Base-by-base conservation (phyloP, 2,329 filamentous ascomycete species). In the Coleophoma cylindrospora region DNA sequence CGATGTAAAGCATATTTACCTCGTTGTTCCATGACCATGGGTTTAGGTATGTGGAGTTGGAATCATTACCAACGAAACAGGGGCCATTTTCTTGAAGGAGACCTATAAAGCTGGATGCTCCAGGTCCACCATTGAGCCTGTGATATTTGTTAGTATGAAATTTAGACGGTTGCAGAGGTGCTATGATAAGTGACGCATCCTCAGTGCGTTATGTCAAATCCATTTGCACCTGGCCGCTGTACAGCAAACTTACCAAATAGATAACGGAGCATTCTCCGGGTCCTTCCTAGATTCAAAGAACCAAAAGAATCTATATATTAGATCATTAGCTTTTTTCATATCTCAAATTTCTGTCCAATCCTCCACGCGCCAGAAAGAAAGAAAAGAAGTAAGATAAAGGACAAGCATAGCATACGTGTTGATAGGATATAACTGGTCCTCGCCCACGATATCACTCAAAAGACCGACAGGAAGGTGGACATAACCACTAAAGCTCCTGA, bases 21-120 rank as follows among this genome's bases (percentile, higher is more conserved):
- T 69, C 70, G 38, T 71, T 72, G 60, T 86, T 80, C 81, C 81
- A 86, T 12, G 79, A 78, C 76, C 79, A 85, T 44, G 79, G 78
- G 34, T 67, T 68, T 43, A 74, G 57, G 47, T 72, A 54, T 40
- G 73, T 67, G 51, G 68, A 66, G 57, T 78, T 67, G 34, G 78
- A 62, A 41, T 76, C 61, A 56, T 45, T 32, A 10, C 43, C 36
- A 3, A 54, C 40, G 22, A 51, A 49, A 15, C 69, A 78, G 15
- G 70, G 72, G 4, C 81, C 81, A 27, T 74, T 69, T 55, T 81
- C 80, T 11, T 70, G 67, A 56, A 84, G 84, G 59, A 85, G 70
- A 21, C 81, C 80, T 47, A 79, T 73, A 68, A 85, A 72, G 51
- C 79, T 83, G 57, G 77, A 81, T 44, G 72, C 73, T 3, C 82